Percentiles rank a stretch among this genome's conserved stretches.
Conservation (phyloP, 2,329 filamentous ascomycete species). For the Epicoccum nigrum region DNA sequence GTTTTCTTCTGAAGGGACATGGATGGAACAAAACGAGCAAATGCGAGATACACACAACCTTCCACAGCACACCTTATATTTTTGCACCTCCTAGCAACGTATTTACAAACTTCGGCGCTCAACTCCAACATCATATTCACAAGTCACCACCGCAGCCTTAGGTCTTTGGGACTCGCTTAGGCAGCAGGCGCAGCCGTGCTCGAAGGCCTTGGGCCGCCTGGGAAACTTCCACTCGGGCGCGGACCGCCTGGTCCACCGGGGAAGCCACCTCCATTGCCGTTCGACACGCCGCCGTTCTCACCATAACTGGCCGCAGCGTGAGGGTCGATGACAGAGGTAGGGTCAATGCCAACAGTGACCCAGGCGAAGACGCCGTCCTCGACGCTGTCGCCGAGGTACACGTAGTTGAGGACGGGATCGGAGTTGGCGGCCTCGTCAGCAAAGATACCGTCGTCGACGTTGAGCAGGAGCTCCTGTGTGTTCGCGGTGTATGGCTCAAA, state of each 20-base stretch:
- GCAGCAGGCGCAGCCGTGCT: constrained; percentile 1
- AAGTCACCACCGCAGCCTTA: too few species aligned
- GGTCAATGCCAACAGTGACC: constrained; percentile 21
- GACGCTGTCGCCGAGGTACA: constrained; percentile 57
- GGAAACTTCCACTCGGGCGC: not conserved
- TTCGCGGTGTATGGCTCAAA: constrained; percentile 50
- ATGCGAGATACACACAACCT: too few species aligned
- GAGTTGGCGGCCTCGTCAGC: constrained; percentile 54
- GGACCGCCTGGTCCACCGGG: not conserved
- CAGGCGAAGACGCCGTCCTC: constrained; percentile 31
- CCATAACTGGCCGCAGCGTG: constrained; percentile 13
- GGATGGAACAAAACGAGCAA: not conserved
- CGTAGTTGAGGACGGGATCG: constrained; percentile 63
- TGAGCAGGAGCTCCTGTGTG: constrained; percentile 52
- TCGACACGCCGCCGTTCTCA: constrained; percentile 18
- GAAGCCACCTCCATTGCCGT: constrained; percentile 1
- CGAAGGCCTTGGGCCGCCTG: not conserved
- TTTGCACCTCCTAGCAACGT: too few species aligned
- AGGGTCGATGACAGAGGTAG: constrained; percentile 5
- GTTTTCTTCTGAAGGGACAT: too few species aligned
- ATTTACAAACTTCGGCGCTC: too few species aligned
- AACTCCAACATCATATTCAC: too few species aligned
- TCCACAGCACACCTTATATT: too few species aligned
- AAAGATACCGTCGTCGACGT: constrained; percentile 58
- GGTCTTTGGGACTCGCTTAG: not conserved